Percentiles rank a stretch among this genome's conserved stretches.
These are phyloP conservation scores for Cucurbita pepo DNA, from an alignment of 306 rosid species.

Conservation along the genomic window DNA sequence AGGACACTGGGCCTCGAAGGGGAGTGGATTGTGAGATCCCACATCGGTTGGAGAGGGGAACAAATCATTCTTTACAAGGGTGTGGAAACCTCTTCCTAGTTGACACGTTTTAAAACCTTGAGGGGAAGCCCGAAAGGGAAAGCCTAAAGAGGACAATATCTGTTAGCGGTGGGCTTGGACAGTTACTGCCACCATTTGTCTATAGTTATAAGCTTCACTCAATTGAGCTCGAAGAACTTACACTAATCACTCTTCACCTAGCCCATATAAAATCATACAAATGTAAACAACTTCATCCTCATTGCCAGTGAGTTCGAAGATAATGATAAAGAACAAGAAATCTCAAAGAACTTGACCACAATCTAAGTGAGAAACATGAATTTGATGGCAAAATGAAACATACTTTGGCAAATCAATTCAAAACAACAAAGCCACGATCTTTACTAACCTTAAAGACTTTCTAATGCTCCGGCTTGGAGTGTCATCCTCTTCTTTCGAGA, in stretches of 20 bases:
- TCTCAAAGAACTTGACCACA: not conserved
- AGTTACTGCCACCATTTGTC: not conserved
- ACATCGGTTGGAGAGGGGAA: too few relatives aligned
- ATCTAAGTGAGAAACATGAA: too few relatives aligned
- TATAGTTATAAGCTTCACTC: not conserved
- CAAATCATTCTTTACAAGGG: too few relatives aligned
- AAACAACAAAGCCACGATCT: not conserved
- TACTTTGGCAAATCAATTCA: not conserved
- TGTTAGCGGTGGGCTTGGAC: too few relatives aligned
- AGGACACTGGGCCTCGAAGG: too few relatives aligned
- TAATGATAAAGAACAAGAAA: not conserved
- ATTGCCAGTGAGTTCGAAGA: not conserved
- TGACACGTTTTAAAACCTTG: too few relatives aligned
- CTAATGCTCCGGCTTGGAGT: conserved; percentile 39
- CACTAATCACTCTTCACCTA: not conserved
- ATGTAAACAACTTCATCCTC: not conserved
- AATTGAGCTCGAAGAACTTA: not conserved
- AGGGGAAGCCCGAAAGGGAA: too few relatives aligned
- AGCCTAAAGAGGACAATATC: too few relatives aligned
- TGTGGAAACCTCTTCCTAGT: too few relatives aligned
- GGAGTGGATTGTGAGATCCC: too few relatives aligned
- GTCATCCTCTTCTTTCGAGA: conserved; percentile 42
- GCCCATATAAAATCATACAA: not conserved
- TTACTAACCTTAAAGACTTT: conserved; percentile 56
- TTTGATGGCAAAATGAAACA: too few relatives aligned